Evolutionary conservation across 495 filamentous ascomycete species (phyloP).

Genomic region (Cryomyces minteri): DNA sequence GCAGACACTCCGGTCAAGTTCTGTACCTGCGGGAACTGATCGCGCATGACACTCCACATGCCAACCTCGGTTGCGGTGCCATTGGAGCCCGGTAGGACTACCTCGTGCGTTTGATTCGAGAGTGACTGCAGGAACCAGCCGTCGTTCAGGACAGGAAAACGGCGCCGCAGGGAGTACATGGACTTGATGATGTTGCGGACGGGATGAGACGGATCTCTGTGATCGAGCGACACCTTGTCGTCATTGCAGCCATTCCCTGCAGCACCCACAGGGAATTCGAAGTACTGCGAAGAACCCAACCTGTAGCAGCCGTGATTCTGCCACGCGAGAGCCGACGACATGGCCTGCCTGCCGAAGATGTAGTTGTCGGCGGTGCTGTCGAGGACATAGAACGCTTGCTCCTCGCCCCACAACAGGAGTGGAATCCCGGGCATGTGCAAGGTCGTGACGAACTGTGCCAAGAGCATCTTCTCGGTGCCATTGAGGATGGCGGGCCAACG

Average conservation of each 20-base stretch:
- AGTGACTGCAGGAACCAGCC: constrained; percentile 41
- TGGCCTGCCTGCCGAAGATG: constrained; percentile 48
- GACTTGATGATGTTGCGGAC: constrained; percentile 46
- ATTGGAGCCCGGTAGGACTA: constrained; percentile 34
- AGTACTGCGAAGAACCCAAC: constrained; percentile 35
- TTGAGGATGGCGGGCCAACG: constrained; percentile 46
- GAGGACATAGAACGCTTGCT: constrained; percentile 47
- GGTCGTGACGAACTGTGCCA: constrained; percentile 44
- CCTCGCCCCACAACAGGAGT: constrained; percentile 46
- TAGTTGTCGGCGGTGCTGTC: constrained; percentile 51
- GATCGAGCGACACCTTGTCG: constrained; percentile 35
- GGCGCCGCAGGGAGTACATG: constrained; percentile 42
- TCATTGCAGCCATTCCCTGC: constrained; percentile 40
- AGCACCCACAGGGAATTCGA: constrained; percentile 35
- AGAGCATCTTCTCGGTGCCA: constrained; percentile 39
- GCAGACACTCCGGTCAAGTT: constrained; percentile 23
- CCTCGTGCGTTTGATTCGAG: constrained; percentile 34
- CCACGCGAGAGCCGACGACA: constrained; percentile 48
- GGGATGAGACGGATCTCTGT: constrained; percentile 48
- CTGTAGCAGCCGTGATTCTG: constrained; percentile 47
- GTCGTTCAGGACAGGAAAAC: constrained; percentile 41
- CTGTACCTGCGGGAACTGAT: constrained; percentile 29
- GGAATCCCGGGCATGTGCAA: constrained; percentile 48
- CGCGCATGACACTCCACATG: constrained; percentile 45
- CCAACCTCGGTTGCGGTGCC: constrained; percentile 38